These are phyloP conservation scores for Podospora sp. DNA, from an alignment of 495 filamentous ascomycete species.

Conservation along the genomic window DNA sequence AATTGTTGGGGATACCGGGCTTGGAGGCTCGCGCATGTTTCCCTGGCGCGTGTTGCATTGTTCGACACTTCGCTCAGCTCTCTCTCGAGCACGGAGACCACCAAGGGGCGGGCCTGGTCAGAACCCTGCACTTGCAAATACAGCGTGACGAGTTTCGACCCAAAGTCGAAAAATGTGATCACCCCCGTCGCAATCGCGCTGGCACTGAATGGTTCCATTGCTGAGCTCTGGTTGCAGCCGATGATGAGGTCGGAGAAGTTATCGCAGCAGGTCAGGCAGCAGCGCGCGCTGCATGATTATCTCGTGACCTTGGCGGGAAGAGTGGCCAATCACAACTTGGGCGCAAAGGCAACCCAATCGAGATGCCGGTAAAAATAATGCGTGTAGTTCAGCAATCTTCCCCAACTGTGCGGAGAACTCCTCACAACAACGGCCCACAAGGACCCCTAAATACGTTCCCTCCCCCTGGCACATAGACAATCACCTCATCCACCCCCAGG, in stretches of 20 bases:
- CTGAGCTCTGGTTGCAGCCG: no score
- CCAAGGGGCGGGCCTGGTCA: background rate
- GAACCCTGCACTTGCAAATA: background rate
- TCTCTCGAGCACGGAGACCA: background rate
- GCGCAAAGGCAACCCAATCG: no score
- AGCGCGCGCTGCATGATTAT: no score
- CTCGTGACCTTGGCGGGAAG: no score
- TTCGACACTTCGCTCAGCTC: background rate
- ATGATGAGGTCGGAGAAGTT: no score
- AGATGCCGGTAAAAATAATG: no score
- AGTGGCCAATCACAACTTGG: no score
- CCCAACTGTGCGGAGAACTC: no score
- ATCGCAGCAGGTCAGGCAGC: no score
- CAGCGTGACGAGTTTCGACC: background rate
- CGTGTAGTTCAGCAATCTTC: no score
- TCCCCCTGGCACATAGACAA: background rate
- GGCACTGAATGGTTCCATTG: constrained; percentile 15
- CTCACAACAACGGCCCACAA: background rate
- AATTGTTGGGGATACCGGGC: background rate
- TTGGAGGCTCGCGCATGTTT: background rate
- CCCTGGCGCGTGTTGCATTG: background rate
- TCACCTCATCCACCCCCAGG: background rate
- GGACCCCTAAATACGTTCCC: background rate
- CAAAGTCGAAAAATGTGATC: constrained; percentile 15
- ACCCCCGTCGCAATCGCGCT: constrained; percentile 7